Percentiles rank a stretch among this genome's conserved stretches.
Conservation (phyloP, 1,139 yeast species). For the Scheffersomyces stambukii region DNA sequence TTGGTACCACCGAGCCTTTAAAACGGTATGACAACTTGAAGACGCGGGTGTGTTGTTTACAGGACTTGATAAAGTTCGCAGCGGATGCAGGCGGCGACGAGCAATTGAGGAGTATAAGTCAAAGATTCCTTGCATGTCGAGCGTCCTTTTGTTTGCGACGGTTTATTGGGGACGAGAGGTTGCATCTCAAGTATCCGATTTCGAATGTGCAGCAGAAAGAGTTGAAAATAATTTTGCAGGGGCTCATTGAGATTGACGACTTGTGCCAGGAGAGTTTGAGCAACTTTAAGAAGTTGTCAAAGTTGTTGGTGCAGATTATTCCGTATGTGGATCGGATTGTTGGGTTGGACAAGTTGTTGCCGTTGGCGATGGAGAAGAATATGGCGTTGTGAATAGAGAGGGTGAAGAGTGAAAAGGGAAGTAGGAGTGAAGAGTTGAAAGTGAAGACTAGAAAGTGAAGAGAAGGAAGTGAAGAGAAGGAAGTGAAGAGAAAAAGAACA, state of each 20-base stretch:
- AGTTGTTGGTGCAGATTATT: conserved; percentile 23
- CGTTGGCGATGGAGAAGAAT: conserved; percentile 2
- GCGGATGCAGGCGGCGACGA: conserved; percentile 6
- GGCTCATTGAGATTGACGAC: conserved; percentile 14
- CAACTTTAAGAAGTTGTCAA: conserved; percentile 13
- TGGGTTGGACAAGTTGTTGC: conserved; percentile 11
- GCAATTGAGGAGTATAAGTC: conserved; percentile 17
- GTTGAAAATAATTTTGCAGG: conserved; percentile 21
- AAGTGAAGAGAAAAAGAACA: background rate
- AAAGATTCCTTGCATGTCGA: conserved; percentile 24
- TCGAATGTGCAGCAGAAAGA: conserved; percentile 36
- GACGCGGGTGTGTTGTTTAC: conserved; percentile 29
- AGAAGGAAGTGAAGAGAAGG: background rate
- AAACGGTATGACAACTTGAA: conserved; percentile 18
- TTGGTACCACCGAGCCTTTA: conserved; percentile 31
- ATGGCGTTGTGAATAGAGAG: background rate
- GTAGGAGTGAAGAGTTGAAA: background rate
- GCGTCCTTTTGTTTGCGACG: conserved; percentile 32
- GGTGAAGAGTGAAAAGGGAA: background rate
- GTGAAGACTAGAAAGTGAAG: background rate
- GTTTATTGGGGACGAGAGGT: conserved; percentile 29
- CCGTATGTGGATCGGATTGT: conserved; percentile 20
- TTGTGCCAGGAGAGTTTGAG: conserved; percentile 5
- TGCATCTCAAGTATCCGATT: conserved; percentile 28
- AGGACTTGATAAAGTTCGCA: conserved; percentile 27